A percentile compares a stretch with the other conserved stretches of the same genome.
Evolutionary conservation across 768 basidiomycete genomes (phyloP).

Genomic region (Trametopsis cervina): DNA sequence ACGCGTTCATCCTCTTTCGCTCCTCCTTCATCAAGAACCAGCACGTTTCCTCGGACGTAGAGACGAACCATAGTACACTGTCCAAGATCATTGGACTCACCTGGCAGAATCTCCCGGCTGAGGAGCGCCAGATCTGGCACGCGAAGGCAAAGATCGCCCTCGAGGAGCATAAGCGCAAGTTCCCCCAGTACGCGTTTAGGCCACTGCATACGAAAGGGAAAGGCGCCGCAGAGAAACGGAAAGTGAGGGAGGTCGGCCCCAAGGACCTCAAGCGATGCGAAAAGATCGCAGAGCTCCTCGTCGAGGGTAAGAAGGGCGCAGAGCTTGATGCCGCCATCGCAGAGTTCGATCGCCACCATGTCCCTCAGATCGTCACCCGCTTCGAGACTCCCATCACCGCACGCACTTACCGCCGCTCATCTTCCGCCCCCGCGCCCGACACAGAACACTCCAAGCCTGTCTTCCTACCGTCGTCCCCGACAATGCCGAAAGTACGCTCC

Average conservation of each 20-base stretch:
- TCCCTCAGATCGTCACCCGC: conserved; percentile 59
- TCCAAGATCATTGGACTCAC: conserved; percentile 82
- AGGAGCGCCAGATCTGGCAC: conserved; percentile 76
- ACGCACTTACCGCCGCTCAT: conserved; percentile 61
- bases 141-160: conserved; percentile 64
- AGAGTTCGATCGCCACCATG: conserved; percentile 38
- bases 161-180: conserved; percentile 69
- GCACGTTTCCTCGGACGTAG: conserved; percentile 69
- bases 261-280: conserved; percentile 59
- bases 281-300: conserved; percentile 58
- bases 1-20: conserved; percentile 84
- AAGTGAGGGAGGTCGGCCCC: conserved; percentile 54
- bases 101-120: conserved; percentile 71
- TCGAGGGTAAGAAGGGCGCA: conserved; percentile 32
- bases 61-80: conserved; percentile 77
- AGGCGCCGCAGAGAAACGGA: conserved; percentile 39
- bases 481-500: conserved; percentile 17
- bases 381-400: conserved; percentile 72
- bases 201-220: conserved; percentile 47
- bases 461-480: conserved; percentile 14
- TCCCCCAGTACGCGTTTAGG: conserved; percentile 70
- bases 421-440: conserved; percentile 35
- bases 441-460: conserved; percentile 18
- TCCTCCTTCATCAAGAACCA: conserved; percentile 76
- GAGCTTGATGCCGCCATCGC: conserved; percentile 29